Evolutionary conservation across 306 rosid genomes (phyloP), one percentile per base, ranked within the genome.

Genomic region (Castanea sativa): DNA sequence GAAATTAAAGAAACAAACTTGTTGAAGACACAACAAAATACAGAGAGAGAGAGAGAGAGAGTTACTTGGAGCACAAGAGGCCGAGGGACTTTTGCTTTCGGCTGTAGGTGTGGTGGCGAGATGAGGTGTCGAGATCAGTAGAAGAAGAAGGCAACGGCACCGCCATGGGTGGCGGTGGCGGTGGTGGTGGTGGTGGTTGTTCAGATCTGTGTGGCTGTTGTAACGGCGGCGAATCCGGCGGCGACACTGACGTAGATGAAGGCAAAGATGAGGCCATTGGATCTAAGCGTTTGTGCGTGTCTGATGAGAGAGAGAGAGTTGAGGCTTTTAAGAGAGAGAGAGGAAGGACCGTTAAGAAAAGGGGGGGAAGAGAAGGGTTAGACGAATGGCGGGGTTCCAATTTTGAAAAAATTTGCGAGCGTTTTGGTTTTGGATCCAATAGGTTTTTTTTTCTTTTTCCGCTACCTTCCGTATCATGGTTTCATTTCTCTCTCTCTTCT

Each of bases 11-110:
- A 20, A 53, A 75, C 4, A 4, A 43, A 71, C 45, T 38, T 2
- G 59, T 1, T 27, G 1, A 60, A 5, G 30, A 0, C 23, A 45
- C 3, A 3, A 38, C 8, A n/a, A 12, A 10, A 25, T 14, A 23
- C 0, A n/a, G n/a, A 5, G 5, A 7, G 19, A 6, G 55, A 52
- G 19, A 32, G 19, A 5, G 76, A 13, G 29, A 12, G 4, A 3
- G 60, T 86, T 86, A 95, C 99, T 96, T 96, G 74, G 99, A 90
- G 90, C 99, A 92, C 19, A 95, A 75, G 58, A 95, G 97, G 70
- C 99, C 99, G 11, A 95, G 88, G 4, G 96, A 89, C 38, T 91
- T 91, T 43, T 89, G 96, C 74, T 91, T 91, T 20, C 96, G 83
- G 53, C 84, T 86, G 64, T 91, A 89, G 1, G 89, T 51, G 38